Conservation (phyloP, 2,329 filamentous ascomycete genomes). For the Xylaria sp. region DNA sequence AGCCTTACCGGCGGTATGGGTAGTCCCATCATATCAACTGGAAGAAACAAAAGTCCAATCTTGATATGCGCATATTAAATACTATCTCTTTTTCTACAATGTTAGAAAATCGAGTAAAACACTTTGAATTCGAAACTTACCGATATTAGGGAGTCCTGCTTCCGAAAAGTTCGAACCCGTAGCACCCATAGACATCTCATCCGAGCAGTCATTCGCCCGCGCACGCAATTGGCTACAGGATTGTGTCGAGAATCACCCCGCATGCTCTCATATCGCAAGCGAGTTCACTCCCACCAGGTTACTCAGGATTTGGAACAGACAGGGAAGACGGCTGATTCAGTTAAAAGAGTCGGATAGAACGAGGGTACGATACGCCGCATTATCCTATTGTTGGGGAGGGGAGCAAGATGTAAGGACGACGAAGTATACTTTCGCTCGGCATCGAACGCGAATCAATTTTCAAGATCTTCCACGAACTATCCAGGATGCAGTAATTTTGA, state of each 20-base stretch:
- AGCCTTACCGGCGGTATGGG: too few species aligned
- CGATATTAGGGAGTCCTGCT: background rate
- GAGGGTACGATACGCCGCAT: background rate
- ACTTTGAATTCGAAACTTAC: background rate
- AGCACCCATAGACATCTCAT: background rate
- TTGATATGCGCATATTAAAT: too few species aligned
- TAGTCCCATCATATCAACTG: too few species aligned
- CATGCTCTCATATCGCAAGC: background rate
- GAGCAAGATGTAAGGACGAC: slow-evolving; percentile 8
- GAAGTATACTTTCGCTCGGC: background rate
- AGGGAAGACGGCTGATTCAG: slow-evolving; percentile 5
- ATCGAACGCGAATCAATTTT: slow-evolving; percentile 3
- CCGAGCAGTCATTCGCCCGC: background rate
- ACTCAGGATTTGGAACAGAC: background rate
- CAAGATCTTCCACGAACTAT: background rate
- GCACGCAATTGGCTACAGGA: slow-evolving; percentile 2
- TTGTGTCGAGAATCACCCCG: slow-evolving; percentile 1
- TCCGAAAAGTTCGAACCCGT: slow-evolving; percentile 1
- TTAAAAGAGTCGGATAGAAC: background rate
- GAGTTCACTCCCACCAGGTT: background rate
- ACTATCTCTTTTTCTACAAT: too few species aligned
- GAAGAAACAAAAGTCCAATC: too few species aligned
- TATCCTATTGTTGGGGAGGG: slow-evolving; percentile 12
- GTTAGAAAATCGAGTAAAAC: too few species aligned
- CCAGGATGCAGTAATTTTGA: background rate